These are phyloP conservation scores for Polysphondylium violaceum DNA, from an alignment of 78 protist species.

Conservation along the genomic window DNA sequence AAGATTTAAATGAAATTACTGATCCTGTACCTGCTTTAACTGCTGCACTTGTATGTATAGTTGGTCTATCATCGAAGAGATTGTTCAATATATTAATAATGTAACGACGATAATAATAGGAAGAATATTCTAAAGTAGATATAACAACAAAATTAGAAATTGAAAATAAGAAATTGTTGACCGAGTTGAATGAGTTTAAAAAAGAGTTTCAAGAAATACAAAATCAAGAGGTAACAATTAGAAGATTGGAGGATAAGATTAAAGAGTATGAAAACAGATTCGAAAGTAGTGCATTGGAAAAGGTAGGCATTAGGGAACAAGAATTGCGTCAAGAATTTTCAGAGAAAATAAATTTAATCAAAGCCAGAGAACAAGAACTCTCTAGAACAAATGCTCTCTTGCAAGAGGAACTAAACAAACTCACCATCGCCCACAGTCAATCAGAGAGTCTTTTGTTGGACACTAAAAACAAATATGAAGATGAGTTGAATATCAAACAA, in stretches of 20 bases:
- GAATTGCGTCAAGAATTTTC: conserved; percentile 41
- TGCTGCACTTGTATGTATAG: conserved; percentile 24
- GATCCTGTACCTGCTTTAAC: conserved; percentile 78
- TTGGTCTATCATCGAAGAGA: no score
- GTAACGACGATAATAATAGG: neutral
- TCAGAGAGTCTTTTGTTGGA: conserved; percentile 27
- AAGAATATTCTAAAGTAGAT: conserved; percentile 47
- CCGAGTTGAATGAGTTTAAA: conserved; percentile 45
- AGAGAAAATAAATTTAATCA: conserved; percentile 3
- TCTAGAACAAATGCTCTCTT: conserved; percentile 13
- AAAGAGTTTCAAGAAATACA: conserved; percentile 81
- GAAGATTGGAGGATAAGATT: conserved; percentile 79
- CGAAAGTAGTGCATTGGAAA: neutral
- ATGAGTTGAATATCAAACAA: conserved; percentile 69
- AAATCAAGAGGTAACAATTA: conserved; percentile 82
- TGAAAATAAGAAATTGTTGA: conserved; percentile 68
- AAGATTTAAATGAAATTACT: conserved; percentile 32
- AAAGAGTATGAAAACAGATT: conserved; percentile 46
- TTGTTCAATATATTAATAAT: no score
- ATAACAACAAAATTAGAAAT: conserved; percentile 43
- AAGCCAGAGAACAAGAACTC: conserved; percentile 47
- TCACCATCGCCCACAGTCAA: conserved; percentile 28
- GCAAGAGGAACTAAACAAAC: conserved; percentile 44
- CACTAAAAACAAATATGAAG: conserved; percentile 41
- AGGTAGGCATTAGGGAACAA: conserved; percentile 18